Conservation (phyloP, 352 stramenopile species). For the Pythium angustatum region DNA sequence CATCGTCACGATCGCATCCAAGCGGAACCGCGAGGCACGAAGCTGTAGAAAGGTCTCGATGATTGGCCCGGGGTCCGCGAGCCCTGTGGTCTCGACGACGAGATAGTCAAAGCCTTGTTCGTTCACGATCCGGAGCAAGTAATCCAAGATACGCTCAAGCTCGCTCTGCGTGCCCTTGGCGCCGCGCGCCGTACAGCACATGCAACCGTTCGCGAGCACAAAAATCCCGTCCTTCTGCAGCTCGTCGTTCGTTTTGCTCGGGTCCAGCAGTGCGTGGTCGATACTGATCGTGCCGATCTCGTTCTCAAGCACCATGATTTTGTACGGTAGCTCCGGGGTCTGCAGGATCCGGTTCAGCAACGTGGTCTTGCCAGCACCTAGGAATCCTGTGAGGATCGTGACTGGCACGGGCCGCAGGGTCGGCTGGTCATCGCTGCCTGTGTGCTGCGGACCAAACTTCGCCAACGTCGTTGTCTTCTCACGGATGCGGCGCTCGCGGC, state of each 20-base stretch:
- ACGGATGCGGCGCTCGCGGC: slow-evolving; percentile 57
- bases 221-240: slow-evolving; percentile 88
- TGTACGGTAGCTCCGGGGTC: slow-evolving; percentile 84
- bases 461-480: slow-evolving; percentile 57
- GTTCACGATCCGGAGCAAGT: slow-evolving; percentile 59
- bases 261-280: slow-evolving; percentile 57
- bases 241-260: slow-evolving; percentile 28
- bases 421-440: neutral
- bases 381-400: slow-evolving; percentile 94
- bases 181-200: slow-evolving; percentile 94
- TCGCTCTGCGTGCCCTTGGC: slow-evolving; percentile 90
- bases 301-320: slow-evolving; percentile 96
- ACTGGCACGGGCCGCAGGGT: slow-evolving; percentile 60
- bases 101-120: slow-evolving; percentile 95
- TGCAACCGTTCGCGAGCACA: slow-evolving; percentile 98
- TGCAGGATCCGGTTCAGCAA: slow-evolving; percentile 95
- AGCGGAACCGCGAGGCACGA: slow-evolving; percentile 87
- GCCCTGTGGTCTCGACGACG: slow-evolving; percentile 96
- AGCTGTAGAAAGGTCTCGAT: slow-evolving; percentile 96
- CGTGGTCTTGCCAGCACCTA: slow-evolving; percentile 96
- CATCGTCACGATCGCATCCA: slow-evolving; percentile 96
- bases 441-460: neutral
- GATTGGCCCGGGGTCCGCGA: slow-evolving; percentile 96
- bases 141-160: slow-evolving; percentile 92
- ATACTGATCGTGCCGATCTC: slow-evolving; percentile 70